Evolutionary conservation across 2,329 filamentous ascomycete species (phyloP), one percentile per base, ranked within the genome.

Genomic region (Magnaporthiopsis incrustans): DNA sequence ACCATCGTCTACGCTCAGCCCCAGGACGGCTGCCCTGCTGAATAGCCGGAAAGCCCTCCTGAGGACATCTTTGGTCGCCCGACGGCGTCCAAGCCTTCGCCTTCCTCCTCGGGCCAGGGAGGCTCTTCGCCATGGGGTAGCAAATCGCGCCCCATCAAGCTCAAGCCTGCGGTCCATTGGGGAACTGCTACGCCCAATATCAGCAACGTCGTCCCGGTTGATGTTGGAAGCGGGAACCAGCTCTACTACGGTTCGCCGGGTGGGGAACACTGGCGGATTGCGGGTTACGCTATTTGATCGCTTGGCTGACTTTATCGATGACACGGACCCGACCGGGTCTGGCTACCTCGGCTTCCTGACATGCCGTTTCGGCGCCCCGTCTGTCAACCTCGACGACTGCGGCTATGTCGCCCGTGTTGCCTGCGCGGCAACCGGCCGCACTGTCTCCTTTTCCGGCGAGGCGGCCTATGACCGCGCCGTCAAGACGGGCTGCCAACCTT

Each of bases 1-100:
- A 60, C 59, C 33, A 60, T 27, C 59, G 59, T 60, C 59, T 60
- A 60, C n/a, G 59, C 38, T 10, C 22, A 60, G 33, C 59, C 59
- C 6, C 59, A 30, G 7, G 32, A n/a, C 27, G 59, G 32, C 14
- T 60, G 59, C 59, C 25, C 59, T 38, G 32, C 58, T 26, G 27
- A 25, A 7, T 14, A 25, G 1, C 44, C 18, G 44, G 44, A 53
- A 25, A n/a, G n/a, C 8, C 44, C 44, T 2, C 22, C 44, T 53
- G 44, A 53, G 44, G 44, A 53, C 18, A 25, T 53, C n/a, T 53
- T 53, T 6, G 44, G 44, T 25, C 44, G 44, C 44, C 44, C 44
- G 22, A 53, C 22, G 22, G 44, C 44, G 15, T 22, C 38, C 22
- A 25, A 25, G 22, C 44, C n/a, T 25, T 53, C 44, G 44, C 11